Evolutionary conservation across 257 asterid species (phyloP).

Genomic region (Capsicum baccatum): DNA sequence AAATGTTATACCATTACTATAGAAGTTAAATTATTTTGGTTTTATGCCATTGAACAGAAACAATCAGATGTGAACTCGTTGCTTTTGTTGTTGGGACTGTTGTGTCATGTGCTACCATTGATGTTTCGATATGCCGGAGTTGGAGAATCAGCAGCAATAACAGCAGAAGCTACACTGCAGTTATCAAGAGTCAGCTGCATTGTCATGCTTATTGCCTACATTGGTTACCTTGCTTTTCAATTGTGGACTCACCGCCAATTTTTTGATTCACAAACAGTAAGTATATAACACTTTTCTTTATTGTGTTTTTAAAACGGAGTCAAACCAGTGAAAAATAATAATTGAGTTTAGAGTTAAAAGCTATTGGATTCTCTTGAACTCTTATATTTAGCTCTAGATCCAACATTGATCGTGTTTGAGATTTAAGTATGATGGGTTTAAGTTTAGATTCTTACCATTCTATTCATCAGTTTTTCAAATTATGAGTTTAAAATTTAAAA

Average conservation of each 20-base stretch:
- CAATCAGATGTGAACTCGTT: conserved; percentile 83
- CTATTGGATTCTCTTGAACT: no score
- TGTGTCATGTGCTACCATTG: conserved; percentile 74
- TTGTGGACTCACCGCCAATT: conserved; percentile 78
- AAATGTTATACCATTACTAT: no score
- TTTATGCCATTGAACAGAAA: conserved; percentile 47
- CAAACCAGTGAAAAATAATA: no score
- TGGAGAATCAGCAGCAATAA: conserved; percentile 40
- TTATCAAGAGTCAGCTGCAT: conserved; percentile 78
- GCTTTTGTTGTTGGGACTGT: conserved; percentile 69
- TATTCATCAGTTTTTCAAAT: no score
- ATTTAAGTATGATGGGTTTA: no score
- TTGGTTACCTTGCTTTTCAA: conserved; percentile 77
- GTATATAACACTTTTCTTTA: background rate
- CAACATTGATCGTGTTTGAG: no score
- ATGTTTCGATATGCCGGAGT: conserved; percentile 55
- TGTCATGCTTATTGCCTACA: conserved; percentile 77
- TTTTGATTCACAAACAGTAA: conserved; percentile 65
- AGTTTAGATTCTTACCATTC: no score
- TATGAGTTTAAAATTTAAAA: no score
- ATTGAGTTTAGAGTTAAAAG: no score
- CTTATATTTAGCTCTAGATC: no score
- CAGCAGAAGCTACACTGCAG: conserved; percentile 43
- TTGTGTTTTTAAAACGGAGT: no score
- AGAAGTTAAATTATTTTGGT: background rate